Evolutionary conservation across 176 grass and related monocot genomes (phyloP).

Genomic region (Canna indica): DNA sequence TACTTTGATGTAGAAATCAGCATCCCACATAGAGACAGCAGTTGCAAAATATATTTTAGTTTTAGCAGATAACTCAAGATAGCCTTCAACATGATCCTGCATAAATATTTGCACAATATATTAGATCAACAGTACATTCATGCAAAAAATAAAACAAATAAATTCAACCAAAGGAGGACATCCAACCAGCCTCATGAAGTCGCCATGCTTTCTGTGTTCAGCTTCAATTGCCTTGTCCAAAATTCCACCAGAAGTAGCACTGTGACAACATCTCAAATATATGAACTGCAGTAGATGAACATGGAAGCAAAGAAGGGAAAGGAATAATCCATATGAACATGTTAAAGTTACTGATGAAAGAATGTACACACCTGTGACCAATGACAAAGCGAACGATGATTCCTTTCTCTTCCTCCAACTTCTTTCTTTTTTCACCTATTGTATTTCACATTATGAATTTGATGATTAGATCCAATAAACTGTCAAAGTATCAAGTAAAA

Average conservation of each 20-base stretch:
- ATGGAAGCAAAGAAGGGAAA: background rate
- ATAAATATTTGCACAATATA: background rate
- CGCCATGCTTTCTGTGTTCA: conserved; percentile 70
- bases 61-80: conserved; percentile 79
- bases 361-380: conserved; percentile 60
- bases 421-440: conserved; percentile 81
- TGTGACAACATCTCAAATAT: conserved; percentile 18
- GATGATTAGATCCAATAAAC: background rate
- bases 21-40: conserved; percentile 80
- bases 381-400: conserved; percentile 89
- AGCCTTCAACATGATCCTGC: conserved; percentile 95
- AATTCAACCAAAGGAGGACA: background rate
- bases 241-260: conserved; percentile 78
- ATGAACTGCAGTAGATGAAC: background rate
- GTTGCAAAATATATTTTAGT: conserved; percentile 69
- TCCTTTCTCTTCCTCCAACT: conserved; percentile 86
- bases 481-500: background rate
- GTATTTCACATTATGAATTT: conserved; percentile 10
- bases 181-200: conserved; percentile 82
- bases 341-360: background rate
- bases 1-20: conserved; percentile 91
- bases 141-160: background rate
- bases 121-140: conserved; percentile 8
- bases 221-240: conserved; percentile 89
- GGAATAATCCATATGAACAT: background rate